Percentiles rank a stretch among this genome's conserved stretches.
phyloP scores from a whole-genome alignment of 2,329 filamentous ascomycete genomes.

The Hypocreales sp. region DNA sequence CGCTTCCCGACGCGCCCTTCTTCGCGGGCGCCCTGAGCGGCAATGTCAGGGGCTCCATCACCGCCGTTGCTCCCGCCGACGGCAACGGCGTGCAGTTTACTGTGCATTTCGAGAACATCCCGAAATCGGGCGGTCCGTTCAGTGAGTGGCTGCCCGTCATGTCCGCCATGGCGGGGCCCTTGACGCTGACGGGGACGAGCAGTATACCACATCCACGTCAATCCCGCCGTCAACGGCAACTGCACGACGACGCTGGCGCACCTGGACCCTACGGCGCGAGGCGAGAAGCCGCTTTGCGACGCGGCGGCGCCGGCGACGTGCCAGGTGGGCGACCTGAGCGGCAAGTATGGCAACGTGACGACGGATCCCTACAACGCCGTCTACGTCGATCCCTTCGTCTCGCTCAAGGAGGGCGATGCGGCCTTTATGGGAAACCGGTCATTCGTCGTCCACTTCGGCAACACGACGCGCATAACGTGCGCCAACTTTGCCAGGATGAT shows the following conservation, averaged over 20 bases:
- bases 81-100: slow-evolving; percentile 40
- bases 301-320: slow-evolving; percentile 41
- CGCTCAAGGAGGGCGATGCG: slow-evolving; percentile 30
- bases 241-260: slow-evolving; percentile 54
- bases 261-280: slow-evolving; percentile 54
- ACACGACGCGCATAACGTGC: slow-evolving; percentile 48
- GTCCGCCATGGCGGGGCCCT: not conserved
- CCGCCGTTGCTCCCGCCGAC: slow-evolving; percentile 26
- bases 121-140: slow-evolving; percentile 41
- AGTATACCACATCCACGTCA: slow-evolving; percentile 62
- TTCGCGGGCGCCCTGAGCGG: slow-evolving; percentile 30
- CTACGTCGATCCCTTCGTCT: slow-evolving; percentile 43
- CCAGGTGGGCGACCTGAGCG: slow-evolving; percentile 62
- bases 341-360: slow-evolving; percentile 53
- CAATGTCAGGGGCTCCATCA: slow-evolving; percentile 26
- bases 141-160: slow-evolving; percentile 24
- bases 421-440: slow-evolving; percentile 51
- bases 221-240: slow-evolving; percentile 54
- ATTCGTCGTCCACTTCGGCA: slow-evolving; percentile 47
- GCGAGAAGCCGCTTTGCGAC: slow-evolving; percentile 47
- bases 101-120: slow-evolving; percentile 42
- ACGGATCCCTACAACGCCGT: slow-evolving; percentile 29
- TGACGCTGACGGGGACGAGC: not conserved
- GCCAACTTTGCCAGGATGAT: slow-evolving; percentile 36
- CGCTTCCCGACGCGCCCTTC: slow-evolving; percentile 36